Percentiles rank a stretch among this genome's conserved stretches.
Conservation (phyloP, 805 yeast genomes). For the Priceomyces castillae region DNA sequence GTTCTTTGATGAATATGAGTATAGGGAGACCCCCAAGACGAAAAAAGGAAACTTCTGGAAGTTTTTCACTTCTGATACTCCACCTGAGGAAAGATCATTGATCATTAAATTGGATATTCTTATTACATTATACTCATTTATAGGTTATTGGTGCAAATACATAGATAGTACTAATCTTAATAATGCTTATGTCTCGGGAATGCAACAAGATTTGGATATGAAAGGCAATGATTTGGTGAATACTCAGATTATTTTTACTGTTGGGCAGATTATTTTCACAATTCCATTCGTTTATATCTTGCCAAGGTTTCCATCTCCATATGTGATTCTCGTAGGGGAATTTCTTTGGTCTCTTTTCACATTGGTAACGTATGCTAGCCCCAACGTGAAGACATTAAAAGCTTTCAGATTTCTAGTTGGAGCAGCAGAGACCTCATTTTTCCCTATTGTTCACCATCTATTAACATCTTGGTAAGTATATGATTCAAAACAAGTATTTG, state of each 20-base stretch:
- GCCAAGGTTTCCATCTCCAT: conserved; percentile 54
- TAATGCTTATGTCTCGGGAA: conserved; percentile 66
- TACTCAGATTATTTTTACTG: conserved; percentile 55
- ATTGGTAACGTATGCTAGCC: conserved; percentile 50
- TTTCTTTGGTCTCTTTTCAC: conserved; percentile 69
- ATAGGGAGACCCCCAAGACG: conserved; percentile 39
- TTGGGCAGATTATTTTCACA: conserved; percentile 61
- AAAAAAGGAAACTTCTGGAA: conserved; percentile 31
- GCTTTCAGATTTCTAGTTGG: conserved; percentile 67
- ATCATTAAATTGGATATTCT: conserved; percentile 31
- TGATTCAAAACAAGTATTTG: too few species aligned
- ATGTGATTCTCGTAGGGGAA: conserved; percentile 54
- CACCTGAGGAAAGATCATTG: conserved; percentile 28
- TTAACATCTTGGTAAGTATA: conserved; percentile 44
- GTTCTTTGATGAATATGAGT: conserved; percentile 59
- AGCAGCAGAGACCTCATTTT: conserved; percentile 63
- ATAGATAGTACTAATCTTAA: conserved; percentile 59
- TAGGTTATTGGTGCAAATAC: conserved; percentile 64
- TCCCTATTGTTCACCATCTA: conserved; percentile 36
- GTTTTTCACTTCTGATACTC: conserved; percentile 51
- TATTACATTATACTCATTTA: conserved; percentile 31
- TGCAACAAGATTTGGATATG: conserved; percentile 56
- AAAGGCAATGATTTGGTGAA: conserved; percentile 61
- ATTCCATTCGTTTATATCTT: conserved; percentile 60
- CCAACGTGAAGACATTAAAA: conserved; percentile 49